A percentile compares a stretch with the other conserved stretches of the same genome.
These are phyloP conservation scores for Carallia pectinifolia DNA, from an alignment of 345 rosid genomes.

Conservation along the genomic window DNA sequence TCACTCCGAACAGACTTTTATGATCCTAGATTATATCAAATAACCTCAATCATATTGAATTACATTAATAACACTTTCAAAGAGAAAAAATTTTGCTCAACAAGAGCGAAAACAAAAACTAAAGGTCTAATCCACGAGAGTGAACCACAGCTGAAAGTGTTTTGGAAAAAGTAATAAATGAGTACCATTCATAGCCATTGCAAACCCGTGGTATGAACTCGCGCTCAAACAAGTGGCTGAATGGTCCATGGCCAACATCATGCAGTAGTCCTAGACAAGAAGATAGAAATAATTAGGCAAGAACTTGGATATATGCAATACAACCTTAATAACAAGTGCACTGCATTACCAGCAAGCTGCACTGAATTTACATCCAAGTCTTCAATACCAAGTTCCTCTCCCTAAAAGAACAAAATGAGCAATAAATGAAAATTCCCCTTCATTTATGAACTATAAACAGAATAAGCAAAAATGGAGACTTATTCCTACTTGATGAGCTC, in stretches of 20 bases:
- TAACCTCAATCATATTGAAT: no score
- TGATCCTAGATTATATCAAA: no score
- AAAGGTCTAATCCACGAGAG: no score
- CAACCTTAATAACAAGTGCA: neutral
- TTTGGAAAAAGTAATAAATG: neutral
- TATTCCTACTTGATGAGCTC: constrained; percentile 27
- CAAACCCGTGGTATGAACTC: constrained; percentile 21
- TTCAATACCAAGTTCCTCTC: constrained; percentile 21
- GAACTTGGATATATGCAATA: neutral
- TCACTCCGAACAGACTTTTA: no score
- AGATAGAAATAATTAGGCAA: neutral
- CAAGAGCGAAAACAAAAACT: no score
- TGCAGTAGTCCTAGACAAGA: constrained; percentile 25
- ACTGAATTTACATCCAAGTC: constrained; percentile 22
- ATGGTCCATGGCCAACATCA: constrained; percentile 38
- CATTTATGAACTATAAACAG: neutral
- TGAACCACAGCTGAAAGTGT: neutral
- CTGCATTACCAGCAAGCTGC: constrained; percentile 32
- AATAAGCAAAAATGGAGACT: neutral
- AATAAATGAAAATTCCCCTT: constrained; percentile 1
- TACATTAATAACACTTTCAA: no score
- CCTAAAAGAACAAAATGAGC: constrained; percentile 9
- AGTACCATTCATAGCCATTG: constrained; percentile 24
- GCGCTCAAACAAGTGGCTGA: constrained; percentile 31
- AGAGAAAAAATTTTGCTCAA: no score